phyloP scores from a whole-genome alignment of 2,329 filamentous ascomycete species.

The Hirsutella minnesotensis region DNA sequence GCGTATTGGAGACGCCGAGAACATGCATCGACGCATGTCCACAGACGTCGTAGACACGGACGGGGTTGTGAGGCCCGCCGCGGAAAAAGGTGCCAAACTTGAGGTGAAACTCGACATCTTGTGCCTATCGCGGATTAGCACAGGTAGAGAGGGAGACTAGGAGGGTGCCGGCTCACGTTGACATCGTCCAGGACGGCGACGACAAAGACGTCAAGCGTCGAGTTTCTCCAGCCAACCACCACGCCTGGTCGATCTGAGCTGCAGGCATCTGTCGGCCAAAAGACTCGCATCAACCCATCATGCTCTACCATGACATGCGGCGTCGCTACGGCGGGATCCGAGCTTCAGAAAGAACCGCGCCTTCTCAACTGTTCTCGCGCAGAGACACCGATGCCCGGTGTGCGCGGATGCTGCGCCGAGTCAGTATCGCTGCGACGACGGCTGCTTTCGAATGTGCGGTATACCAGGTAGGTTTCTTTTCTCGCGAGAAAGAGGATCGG shows the following conservation, averaged over 20 bases:
- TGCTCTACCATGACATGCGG: slow-evolving; percentile 52
- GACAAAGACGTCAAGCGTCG: slow-evolving; percentile 79
- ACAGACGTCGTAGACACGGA: slow-evolving; percentile 73
- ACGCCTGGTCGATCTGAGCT: slow-evolving; percentile 65
- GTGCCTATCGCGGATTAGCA: slow-evolving; percentile 36
- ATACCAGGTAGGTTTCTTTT: slow-evolving; percentile 69
- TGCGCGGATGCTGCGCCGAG: slow-evolving; percentile 61
- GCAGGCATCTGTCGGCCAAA: slow-evolving; percentile 86
- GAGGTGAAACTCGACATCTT: slow-evolving; percentile 79
- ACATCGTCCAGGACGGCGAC: slow-evolving; percentile 83
- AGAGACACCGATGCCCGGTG: slow-evolving; percentile 69
- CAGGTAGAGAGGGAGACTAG: neutral
- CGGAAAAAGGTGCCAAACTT: slow-evolving; percentile 74
- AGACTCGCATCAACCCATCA: slow-evolving; percentile 93
- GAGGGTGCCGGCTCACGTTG: slow-evolving; percentile 47
- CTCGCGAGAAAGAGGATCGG: slow-evolving; percentile 75
- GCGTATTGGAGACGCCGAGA: slow-evolving; percentile 67
- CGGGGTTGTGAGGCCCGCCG: slow-evolving; percentile 67
- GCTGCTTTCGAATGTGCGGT: neutral
- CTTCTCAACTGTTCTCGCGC: slow-evolving; percentile 90
- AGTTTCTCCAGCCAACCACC: slow-evolving; percentile 93
- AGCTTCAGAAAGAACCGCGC: slow-evolving; percentile 76
- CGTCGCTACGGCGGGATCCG: slow-evolving; percentile 11
- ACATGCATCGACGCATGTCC: slow-evolving; percentile 75
- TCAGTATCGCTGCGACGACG: neutral